Conservation (phyloP, 2,329 filamentous ascomycete species). For the Incumbomyces delicatus region DNA sequence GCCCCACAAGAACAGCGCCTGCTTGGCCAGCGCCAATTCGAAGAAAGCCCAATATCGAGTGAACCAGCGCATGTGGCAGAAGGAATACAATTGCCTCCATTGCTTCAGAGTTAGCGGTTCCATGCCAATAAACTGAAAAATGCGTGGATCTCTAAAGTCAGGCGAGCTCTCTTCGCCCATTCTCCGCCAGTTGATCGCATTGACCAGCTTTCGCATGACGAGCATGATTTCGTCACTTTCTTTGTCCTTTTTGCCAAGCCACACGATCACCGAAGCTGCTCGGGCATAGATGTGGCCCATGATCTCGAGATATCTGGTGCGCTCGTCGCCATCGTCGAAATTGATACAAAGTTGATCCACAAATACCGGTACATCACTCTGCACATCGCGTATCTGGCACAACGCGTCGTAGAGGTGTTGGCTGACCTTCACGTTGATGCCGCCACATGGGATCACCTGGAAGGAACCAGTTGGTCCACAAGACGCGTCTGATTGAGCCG, state of each 20-base stretch:
- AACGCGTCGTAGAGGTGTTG: slow-evolving; percentile 6
- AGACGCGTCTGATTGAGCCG: background rate
- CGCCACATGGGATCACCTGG: background rate
- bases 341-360: slow-evolving; percentile 14
- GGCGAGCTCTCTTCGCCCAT: background rate
- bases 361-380: slow-evolving; percentile 8
- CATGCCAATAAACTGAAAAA: slow-evolving; percentile 1
- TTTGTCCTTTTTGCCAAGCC: slow-evolving; percentile 12
- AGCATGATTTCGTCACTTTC: slow-evolving; percentile 4
- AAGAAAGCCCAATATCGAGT: slow-evolving; percentile 8
- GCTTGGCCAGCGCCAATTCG: slow-evolving; percentile 3
- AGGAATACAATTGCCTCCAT: slow-evolving; percentile 3
- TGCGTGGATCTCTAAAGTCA: slow-evolving; percentile 4
- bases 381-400: slow-evolving; percentile 1
- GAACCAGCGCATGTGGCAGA: slow-evolving; percentile 5
- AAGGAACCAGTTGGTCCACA: background rate
- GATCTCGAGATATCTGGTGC: slow-evolving; percentile 7
- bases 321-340: slow-evolving; percentile 9
- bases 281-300: slow-evolving; percentile 13
- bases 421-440: background rate
- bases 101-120: slow-evolving; percentile 4
- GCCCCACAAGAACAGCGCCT: slow-evolving; percentile 6
- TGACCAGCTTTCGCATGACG: slow-evolving; percentile 6
- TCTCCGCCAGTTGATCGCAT: slow-evolving; percentile 6
- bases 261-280: slow-evolving; percentile 11